Conservation (phyloP, 805 yeast species). For the Metschnikowia rubicola region DNA sequence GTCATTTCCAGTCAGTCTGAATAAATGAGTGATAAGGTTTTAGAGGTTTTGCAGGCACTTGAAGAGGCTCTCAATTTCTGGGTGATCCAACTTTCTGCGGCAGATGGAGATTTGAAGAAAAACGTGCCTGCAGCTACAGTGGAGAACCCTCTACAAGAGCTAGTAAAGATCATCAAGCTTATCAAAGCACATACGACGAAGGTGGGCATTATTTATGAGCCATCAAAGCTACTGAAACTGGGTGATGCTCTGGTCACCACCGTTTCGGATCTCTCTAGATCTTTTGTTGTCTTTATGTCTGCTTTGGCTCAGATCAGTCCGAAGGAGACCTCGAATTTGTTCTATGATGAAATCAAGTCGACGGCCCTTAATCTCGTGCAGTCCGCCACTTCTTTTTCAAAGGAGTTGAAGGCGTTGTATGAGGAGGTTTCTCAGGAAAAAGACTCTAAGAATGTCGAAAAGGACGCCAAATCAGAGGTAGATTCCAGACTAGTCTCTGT, state of each 20-base stretch:
- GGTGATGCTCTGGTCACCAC: constrained; percentile 49
- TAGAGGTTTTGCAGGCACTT: constrained; percentile 13
- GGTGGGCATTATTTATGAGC: constrained; percentile 65
- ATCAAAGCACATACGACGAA: constrained; percentile 77
- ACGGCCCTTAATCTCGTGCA: constrained; percentile 20
- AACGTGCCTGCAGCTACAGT: constrained; percentile 24
- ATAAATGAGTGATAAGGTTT: constrained; percentile 1
- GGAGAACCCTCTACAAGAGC: constrained; percentile 50
- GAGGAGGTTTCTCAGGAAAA: background rate
- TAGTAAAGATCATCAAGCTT: constrained; percentile 55
- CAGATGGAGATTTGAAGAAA: constrained; percentile 3
- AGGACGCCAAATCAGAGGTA: constrained; percentile 27
- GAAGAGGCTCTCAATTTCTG: constrained; percentile 19
- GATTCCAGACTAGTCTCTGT: constrained; percentile 49
- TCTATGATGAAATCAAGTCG: constrained; percentile 31
- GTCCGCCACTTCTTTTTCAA: constrained; percentile 20
- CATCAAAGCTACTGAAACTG: constrained; percentile 42
- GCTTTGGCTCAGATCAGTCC: constrained; percentile 34
- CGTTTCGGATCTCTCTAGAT: constrained; percentile 43
- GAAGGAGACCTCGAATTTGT: constrained; percentile 33
- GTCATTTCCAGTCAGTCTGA: background rate
- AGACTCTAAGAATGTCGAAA: background rate
- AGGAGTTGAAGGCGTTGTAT: constrained; percentile 25
- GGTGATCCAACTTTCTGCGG: constrained; percentile 9
- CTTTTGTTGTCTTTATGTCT: constrained; percentile 44